These are phyloP conservation scores for Fusarium coffeatum DNA, from an alignment of 2,329 filamentous ascomycete genomes.

Conservation along the genomic window DNA sequence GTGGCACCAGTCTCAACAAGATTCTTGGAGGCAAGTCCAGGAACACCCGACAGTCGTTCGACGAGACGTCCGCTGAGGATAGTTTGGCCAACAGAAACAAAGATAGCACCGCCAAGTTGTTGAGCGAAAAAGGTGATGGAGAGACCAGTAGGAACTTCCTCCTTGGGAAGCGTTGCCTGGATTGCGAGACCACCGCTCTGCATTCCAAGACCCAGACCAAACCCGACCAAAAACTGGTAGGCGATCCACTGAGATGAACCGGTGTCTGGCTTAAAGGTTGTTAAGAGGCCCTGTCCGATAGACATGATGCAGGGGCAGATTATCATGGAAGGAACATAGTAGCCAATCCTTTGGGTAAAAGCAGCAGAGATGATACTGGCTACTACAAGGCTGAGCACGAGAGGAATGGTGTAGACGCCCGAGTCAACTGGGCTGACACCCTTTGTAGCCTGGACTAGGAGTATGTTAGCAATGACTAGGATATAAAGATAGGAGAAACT, in stretches of 20 bases:
- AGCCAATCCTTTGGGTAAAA: slow-evolving; percentile 65
- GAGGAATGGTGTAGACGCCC: slow-evolving; percentile 67
- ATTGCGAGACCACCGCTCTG: slow-evolving; percentile 68
- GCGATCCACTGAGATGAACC: slow-evolving; percentile 67
- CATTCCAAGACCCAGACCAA: slow-evolving; percentile 69
- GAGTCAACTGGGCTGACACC: slow-evolving; percentile 64
- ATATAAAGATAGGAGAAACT: slow-evolving; percentile 41
- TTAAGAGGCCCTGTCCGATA: slow-evolving; percentile 67
- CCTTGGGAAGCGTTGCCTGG: slow-evolving; percentile 63
- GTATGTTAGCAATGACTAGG: slow-evolving; percentile 27
- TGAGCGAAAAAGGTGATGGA: slow-evolving; percentile 69
- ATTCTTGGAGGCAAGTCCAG: slow-evolving; percentile 55
- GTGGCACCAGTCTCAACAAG: slow-evolving; percentile 68
- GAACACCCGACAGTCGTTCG: slow-evolving; percentile 53
- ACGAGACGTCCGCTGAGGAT: slow-evolving; percentile 62
- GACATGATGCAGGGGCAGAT: slow-evolving; percentile 61
- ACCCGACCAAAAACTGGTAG: slow-evolving; percentile 68
- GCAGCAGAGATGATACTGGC: slow-evolving; percentile 62
- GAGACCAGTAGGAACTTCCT: slow-evolving; percentile 66
- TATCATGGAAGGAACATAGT: slow-evolving; percentile 70
- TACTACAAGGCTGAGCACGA: slow-evolving; percentile 66
- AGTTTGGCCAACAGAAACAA: slow-evolving; percentile 67
- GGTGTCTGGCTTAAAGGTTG: slow-evolving; percentile 62
- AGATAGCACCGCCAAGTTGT: slow-evolving; percentile 69
- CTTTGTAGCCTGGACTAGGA: slow-evolving; percentile 66